phyloP scores from a whole-genome alignment of 2,329 filamentous ascomycete genomes.

The Epichloe glyceriae region DNA sequence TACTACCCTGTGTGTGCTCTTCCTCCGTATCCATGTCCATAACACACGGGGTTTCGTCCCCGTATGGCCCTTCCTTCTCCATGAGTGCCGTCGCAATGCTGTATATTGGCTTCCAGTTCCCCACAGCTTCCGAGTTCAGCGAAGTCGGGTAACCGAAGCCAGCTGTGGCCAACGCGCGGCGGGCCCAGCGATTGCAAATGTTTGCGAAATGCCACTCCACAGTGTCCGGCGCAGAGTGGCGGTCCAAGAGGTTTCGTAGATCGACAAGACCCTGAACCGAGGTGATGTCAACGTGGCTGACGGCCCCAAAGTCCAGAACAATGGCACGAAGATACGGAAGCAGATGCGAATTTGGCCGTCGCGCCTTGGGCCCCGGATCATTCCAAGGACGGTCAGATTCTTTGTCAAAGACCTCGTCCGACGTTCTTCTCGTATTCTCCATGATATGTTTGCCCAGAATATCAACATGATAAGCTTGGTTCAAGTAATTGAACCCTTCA shows the following conservation, averaged over 20 bases:
- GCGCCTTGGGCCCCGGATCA: slow-evolving; percentile 28
- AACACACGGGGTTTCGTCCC: neutral
- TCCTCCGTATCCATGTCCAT: slow-evolving; percentile 8
- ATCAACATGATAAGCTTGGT: slow-evolving; percentile 35
- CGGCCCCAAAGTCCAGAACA: slow-evolving; percentile 43
- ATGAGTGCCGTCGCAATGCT: slow-evolving; percentile 16
- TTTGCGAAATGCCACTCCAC: slow-evolving; percentile 43
- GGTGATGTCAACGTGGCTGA: slow-evolving; percentile 45
- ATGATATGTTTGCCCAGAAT: slow-evolving; percentile 26
- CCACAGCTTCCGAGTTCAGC: slow-evolving; percentile 14
- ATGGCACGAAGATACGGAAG: slow-evolving; percentile 39
- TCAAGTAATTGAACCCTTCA: slow-evolving; percentile 40
- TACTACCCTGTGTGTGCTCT: slow-evolving; percentile 2
- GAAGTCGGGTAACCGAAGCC: slow-evolving; percentile 38
- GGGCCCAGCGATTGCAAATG: slow-evolving; percentile 42
- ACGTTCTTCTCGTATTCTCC: slow-evolving; percentile 26
- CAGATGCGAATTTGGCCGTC: slow-evolving; percentile 14
- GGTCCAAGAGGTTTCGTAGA: slow-evolving; percentile 39
- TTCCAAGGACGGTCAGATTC: slow-evolving; percentile 41
- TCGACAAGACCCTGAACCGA: slow-evolving; percentile 44
- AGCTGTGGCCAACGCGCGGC: slow-evolving; percentile 39
- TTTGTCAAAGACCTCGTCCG: slow-evolving; percentile 23
- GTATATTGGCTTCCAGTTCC: slow-evolving; percentile 21
- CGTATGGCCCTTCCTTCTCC: slow-evolving; percentile 8
- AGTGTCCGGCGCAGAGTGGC: slow-evolving; percentile 33